phyloP scores from a whole-genome alignment of 129 eudicot genomes.

The Pittosporum tobira region DNA sequence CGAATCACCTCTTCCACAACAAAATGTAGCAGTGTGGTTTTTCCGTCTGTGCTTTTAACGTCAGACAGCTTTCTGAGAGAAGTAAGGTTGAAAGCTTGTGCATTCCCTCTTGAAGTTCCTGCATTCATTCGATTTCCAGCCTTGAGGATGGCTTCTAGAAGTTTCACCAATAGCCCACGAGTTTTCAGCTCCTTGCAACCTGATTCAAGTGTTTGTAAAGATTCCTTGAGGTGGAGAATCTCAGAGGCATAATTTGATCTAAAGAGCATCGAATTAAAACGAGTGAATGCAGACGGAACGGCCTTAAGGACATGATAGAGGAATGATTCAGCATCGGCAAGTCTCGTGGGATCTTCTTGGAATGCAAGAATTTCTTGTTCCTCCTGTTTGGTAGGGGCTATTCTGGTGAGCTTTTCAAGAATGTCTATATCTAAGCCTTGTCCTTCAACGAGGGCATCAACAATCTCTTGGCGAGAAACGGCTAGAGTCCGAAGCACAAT shows the following conservation, averaged over 20 bases:
- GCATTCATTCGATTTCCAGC: constrained; percentile 94
- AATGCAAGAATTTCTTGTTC: constrained; percentile 45
- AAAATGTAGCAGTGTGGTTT: constrained; percentile 83
- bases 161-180: constrained; percentile 77
- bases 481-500: constrained; percentile 67
- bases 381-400: constrained; percentile 69
- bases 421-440: constrained; percentile 56
- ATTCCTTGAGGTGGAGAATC: constrained; percentile 43
- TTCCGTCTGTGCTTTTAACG: constrained; percentile 89
- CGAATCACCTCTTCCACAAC: constrained; percentile 93
- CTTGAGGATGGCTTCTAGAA: constrained; percentile 79
- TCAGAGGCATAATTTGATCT: constrained; percentile 57
- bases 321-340: constrained; percentile 94
- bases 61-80: constrained; percentile 77
- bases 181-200: constrained; percentile 73
- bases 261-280: constrained; percentile 70
- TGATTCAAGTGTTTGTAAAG: constrained; percentile 51
- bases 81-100: constrained; percentile 80
- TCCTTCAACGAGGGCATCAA: constrained; percentile 66
- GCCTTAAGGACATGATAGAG: constrained; percentile 73
- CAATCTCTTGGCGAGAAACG: constrained; percentile 53
- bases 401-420: constrained; percentile 66
- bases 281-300: constrained; percentile 78
- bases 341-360: constrained; percentile 57
- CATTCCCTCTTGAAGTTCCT: constrained; percentile 94